Base-by-base conservation (phyloP, 2,329 filamentous ascomycete genomes). In the Verticillium isaacii region DNA sequence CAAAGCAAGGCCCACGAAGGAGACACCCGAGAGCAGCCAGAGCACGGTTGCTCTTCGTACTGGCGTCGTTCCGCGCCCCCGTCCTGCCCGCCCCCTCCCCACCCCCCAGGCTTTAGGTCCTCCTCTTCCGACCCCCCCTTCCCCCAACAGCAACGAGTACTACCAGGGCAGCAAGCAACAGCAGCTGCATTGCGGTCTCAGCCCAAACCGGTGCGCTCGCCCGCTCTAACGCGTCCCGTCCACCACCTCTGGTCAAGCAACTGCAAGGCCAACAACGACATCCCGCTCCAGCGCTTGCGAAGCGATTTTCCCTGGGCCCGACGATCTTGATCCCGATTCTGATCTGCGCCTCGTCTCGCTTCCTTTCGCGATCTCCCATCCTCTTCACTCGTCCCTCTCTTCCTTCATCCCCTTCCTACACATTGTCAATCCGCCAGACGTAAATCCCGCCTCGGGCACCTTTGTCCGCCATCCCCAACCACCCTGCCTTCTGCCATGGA, bases 401-500 rank as follows among this genome's bases (percentile, higher is more conserved):
- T 58, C 39, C 25, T 41, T n/a, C 41, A 41, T 12, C 23, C 8
- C 14, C 37, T 19, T 32, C 36, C 34, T 29, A 14, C 56, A 37
- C 37, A 11, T 12, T 57, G 32, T n/a, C 32, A n/a, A 34, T 36
- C 37, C 55, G 55, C 29, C 45, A 62, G 63, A 55, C 62, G 45
- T 58, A 63, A 65, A 50, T 56, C 56, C 61, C 59, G 59, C 50
- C 62, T 59, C 34, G 50, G 57, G 25, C 60, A 58, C 58, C 60
- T 58, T 29, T 32, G 52, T 62, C 55, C 62, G 37, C 63, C 58
- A 65, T 36, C 34, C 56, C 50, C 60, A 63, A 62, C 41, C 58
- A 60, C 34, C 56, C 39, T 32, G 41, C 15, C 60, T 25, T 67
- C 70, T 71, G 71, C 73, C 71, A 84, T 84, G 81, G 81, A 84